phyloP scores from a whole-genome alignment of 2,329 filamentous ascomycete species.

The Cladosporium sphaerospermum region DNA sequence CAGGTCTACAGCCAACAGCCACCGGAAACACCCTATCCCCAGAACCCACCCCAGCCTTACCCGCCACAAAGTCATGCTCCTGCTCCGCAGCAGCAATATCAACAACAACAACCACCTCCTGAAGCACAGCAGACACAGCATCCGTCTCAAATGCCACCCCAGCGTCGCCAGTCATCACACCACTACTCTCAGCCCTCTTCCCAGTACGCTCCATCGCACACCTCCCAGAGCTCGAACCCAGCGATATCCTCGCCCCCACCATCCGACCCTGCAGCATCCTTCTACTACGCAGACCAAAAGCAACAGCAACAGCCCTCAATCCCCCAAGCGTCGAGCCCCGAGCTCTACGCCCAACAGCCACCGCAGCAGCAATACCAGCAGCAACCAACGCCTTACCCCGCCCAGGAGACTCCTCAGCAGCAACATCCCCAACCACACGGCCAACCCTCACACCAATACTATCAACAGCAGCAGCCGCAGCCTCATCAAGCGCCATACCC shows the following conservation, averaged over 20 bases:
- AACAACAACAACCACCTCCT: constrained; percentile 16
- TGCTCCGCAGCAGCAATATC: constrained; percentile 25
- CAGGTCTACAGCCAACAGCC: constrained; percentile 29
- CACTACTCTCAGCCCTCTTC: constrained; percentile 28
- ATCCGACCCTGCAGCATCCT: constrained; percentile 51
- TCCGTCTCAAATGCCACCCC: constrained; percentile 18
- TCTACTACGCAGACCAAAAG: constrained; percentile 48
- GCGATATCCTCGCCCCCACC: constrained; percentile 24
- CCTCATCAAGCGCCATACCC: constrained; percentile 1
- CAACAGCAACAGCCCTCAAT: constrained; percentile 14
- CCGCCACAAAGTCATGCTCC: constrained; percentile 27
- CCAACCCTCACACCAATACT: constrained; percentile 19
- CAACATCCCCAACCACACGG: constrained; percentile 16
- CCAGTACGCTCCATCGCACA: constrained; percentile 32
- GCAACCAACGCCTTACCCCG: constrained; percentile 18
- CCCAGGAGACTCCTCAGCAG: constrained; percentile 18
- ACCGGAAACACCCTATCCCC: constrained; percentile 23
- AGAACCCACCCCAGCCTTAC: constrained; percentile 29
- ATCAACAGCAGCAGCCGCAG: constrained; percentile 13
- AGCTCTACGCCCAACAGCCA: constrained; percentile 30
- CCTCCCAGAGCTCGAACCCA: constrained; percentile 24
- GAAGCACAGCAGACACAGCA: constrained; percentile 15
- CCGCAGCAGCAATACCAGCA: constrained; percentile 25
- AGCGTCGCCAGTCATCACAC: constrained; percentile 26
- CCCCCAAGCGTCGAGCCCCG: constrained; percentile 26